phyloP scores from a whole-genome alignment of 2,329 filamentous ascomycete genomes.

The Akanthomyces lecanii region DNA sequence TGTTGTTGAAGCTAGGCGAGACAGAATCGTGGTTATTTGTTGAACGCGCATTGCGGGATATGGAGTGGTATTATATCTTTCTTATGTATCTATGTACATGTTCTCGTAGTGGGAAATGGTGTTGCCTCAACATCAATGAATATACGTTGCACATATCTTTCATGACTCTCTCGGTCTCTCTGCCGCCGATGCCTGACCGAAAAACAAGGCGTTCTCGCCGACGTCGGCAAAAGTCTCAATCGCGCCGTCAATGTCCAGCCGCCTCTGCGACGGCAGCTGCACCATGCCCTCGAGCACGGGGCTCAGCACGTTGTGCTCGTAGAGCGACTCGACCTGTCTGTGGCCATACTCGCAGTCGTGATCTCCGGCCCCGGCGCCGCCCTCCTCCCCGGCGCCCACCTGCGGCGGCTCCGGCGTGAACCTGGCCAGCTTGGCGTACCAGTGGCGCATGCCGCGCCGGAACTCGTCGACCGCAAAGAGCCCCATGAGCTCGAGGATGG shows the following conservation, averaged over 20 bases:
- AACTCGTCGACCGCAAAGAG: not conserved
- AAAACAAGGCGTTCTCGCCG: not conserved
- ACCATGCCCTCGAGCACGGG: not conserved
- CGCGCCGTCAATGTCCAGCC: not conserved
- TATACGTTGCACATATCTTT: constrained; percentile 9
- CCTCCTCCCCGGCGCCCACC: not conserved
- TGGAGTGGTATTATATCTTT: not conserved
- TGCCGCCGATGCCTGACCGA: not conserved
- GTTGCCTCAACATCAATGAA: not conserved
- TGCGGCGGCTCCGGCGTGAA: not conserved
- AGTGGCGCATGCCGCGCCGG: not conserved
- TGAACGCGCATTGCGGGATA: not conserved
- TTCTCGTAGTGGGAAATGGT: not conserved
- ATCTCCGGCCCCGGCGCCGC: not conserved
- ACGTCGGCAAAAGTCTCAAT: not conserved
- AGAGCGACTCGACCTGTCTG: not conserved
- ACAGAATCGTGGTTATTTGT: not conserved
- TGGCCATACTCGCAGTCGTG: not conserved
- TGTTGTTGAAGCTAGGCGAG: not conserved
- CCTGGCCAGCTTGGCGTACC: not conserved
- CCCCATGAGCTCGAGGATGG: not conserved
- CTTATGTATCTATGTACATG: constrained; percentile 1
- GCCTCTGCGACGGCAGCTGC: not conserved
- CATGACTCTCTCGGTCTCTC: not conserved
- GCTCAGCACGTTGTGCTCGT: not conserved